Evolutionary conservation across 345 rosid genomes (phyloP).

Genomic region (Theobroma cacao): DNA sequence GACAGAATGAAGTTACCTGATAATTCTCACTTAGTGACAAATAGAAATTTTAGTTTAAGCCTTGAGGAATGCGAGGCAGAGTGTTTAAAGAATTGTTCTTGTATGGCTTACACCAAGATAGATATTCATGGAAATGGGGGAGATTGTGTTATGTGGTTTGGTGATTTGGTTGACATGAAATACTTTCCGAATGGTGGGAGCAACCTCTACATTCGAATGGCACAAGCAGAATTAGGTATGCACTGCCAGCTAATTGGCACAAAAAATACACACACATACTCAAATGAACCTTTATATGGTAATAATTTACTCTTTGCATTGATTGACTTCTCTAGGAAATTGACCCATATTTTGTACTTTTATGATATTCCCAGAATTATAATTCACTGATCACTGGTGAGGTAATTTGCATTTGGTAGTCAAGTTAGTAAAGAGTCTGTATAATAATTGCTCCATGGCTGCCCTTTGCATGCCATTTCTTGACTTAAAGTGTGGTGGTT

Average conservation of each 20-base stretch:
- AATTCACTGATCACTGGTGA: too few species aligned
- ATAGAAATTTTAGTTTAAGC: slow-evolving; percentile 19
- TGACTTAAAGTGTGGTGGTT: not conserved
- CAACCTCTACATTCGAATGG: slow-evolving; percentile 22
- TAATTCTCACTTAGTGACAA: not conserved
- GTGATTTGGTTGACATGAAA: slow-evolving; percentile 34
- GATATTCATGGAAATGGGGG: slow-evolving; percentile 26
- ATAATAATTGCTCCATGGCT: too few species aligned
- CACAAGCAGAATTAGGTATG: slow-evolving; percentile 25
- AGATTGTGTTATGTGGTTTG: slow-evolving; percentile 53
- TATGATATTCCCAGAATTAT: too few species aligned
- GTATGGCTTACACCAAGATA: slow-evolving; percentile 40
- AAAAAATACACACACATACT: not conserved
- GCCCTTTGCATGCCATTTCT: too few species aligned
- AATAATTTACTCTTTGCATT: not conserved
- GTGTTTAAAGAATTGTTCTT: slow-evolving; percentile 43
- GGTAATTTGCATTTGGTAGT: not conserved
- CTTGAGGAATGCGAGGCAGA: slow-evolving; percentile 29
- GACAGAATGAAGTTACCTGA: slow-evolving; percentile 25
- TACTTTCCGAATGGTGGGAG: slow-evolving; percentile 23
- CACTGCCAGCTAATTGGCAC: not conserved
- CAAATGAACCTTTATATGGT: not conserved
- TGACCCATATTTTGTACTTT: not conserved
- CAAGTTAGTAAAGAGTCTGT: too few species aligned
- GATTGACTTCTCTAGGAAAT: not conserved